phyloP scores from a whole-genome alignment of 1,139 yeast genomes.

The Candida frijolesensis region DNA sequence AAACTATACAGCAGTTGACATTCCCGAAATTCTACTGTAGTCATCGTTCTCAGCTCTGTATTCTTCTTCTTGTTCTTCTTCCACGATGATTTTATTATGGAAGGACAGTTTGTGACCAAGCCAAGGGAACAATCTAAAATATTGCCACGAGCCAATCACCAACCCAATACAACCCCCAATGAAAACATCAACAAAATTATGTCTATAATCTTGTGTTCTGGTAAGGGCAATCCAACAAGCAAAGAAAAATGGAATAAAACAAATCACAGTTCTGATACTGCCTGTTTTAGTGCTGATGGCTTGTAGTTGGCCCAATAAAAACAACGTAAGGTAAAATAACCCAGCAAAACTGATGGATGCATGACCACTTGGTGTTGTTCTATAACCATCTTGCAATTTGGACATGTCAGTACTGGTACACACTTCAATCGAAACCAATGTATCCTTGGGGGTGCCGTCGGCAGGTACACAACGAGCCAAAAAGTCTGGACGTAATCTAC shows the following conservation, averaged over 20 bases:
- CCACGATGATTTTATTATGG: conserved; percentile 26
- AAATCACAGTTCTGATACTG: conserved; percentile 52
- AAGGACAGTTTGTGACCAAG: conserved; percentile 22
- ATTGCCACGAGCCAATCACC: conserved; percentile 37
- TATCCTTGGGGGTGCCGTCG: conserved; percentile 47
- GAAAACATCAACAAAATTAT: conserved; percentile 70
- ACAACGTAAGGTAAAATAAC: conserved; percentile 60
- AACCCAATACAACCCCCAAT: conserved; percentile 61
- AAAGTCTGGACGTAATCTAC: conserved; percentile 80
- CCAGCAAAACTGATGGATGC: conserved; percentile 70
- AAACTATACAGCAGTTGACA: conserved; percentile 4
- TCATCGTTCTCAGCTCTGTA: conserved; percentile 3
- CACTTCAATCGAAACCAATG: conserved; percentile 59
- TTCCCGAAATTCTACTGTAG: conserved; percentile 7
- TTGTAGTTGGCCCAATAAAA: conserved; percentile 64
- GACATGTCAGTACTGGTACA: conserved; percentile 55
- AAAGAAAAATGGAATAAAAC: conserved; percentile 47
- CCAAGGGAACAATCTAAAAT: conserved; percentile 40
- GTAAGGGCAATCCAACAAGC: conserved; percentile 69
- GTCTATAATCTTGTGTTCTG: conserved; percentile 79
- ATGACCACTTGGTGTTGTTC: conserved; percentile 82
- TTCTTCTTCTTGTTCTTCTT: conserved; percentile 16
- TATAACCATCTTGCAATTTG: conserved; percentile 63
- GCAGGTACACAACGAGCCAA: conserved; percentile 67
- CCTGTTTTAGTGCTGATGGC: conserved; percentile 44